Evolutionary conservation across 192 early-diverging fungal species (phyloP), one percentile per base, ranked within the genome.

Genomic region (Backusella macrospora): DNA sequence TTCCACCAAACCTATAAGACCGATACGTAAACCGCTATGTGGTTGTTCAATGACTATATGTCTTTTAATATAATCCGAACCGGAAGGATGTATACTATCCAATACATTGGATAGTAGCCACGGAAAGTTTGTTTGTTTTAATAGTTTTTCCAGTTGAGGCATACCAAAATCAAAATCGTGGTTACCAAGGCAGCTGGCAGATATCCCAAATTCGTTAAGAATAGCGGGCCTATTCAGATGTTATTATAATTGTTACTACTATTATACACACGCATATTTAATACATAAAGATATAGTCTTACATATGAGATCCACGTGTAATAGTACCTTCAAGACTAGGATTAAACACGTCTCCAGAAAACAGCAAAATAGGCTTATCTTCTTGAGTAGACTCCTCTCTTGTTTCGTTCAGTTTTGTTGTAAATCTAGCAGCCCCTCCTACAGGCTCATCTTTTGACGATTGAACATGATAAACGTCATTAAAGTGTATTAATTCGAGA

Each of bases 131-230:
- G 86, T 87, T 21, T 73, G 65, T 8, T 38, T 12, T 38, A 87
- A 77, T 40, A 91, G 77, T 26, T 48, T 65, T 59, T 85, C 83
- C 40, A 91, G 74, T 10, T 75, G 79, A 37, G 86, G 84, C 1
- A 90, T 68, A 5, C 91, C 91, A 59, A 90, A 90, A 79, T 93
- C 91, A 81, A 91, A 91, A 78, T 91, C 90, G 79, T 91, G 91
- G 84, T 93, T 93, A n/a, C 91, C 91, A 29, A 86, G 72, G 23
- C 84, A 85, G 5, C 90, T 78, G 2, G 83, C 90, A 29, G 89
- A 84, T 29, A 93, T 84, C 14, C 73, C 73, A 9, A 91, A 78
- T n/a, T 71, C 49, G 72, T 92, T 93, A 16, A 92, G 66, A 0
- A 89, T 79, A 0, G 85, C 86, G 1, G 81, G 48, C 85, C 77